These are phyloP conservation scores for Microcyclosporella mali DNA, from an alignment of 2,329 filamentous ascomycete species.

Conservation along the genomic window DNA sequence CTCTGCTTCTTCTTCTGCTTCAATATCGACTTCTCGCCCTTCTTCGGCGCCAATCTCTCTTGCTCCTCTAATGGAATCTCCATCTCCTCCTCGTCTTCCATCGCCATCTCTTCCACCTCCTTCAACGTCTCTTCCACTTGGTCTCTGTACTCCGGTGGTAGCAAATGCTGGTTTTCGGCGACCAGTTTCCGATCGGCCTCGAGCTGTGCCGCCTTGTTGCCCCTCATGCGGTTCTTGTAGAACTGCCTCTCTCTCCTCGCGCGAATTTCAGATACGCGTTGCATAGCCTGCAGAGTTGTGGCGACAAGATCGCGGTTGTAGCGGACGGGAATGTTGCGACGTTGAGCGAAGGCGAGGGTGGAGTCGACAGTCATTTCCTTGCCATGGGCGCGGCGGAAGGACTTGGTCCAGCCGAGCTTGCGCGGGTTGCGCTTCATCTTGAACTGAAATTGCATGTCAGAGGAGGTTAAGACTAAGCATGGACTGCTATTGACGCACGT, in stretches of 20 bases:
- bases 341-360: constrained; percentile 84
- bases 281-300: constrained; percentile 87
- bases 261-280: constrained; percentile 80
- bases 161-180: constrained; percentile 83
- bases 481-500: constrained; percentile 28
- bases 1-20: constrained; percentile 44
- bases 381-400: constrained; percentile 76
- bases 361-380: constrained; percentile 86
- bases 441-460: constrained; percentile 49
- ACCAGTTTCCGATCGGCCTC: constrained; percentile 81
- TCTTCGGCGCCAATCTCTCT: constrained; percentile 37
- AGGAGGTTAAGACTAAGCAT: not conserved
- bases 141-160: constrained; percentile 54
- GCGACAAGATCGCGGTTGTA: constrained; percentile 90
- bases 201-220: constrained; percentile 77
- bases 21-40: constrained; percentile 25
- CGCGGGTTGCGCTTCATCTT: constrained; percentile 98
- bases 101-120: constrained; percentile 51
- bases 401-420: constrained; percentile 96
- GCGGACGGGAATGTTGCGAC: constrained; percentile 87
- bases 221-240: constrained; percentile 88
- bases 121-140: constrained; percentile 49
- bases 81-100: constrained; percentile 54
- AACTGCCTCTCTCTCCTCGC: constrained; percentile 78
- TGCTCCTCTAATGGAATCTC: constrained; percentile 32